A percentile compares a stretch with the other conserved stretches of the same genome.
These are phyloP conservation scores for Neodidymelliopsis sp. DNA, from an alignment of 2,329 filamentous ascomycete species.

Conservation along the genomic window DNA sequence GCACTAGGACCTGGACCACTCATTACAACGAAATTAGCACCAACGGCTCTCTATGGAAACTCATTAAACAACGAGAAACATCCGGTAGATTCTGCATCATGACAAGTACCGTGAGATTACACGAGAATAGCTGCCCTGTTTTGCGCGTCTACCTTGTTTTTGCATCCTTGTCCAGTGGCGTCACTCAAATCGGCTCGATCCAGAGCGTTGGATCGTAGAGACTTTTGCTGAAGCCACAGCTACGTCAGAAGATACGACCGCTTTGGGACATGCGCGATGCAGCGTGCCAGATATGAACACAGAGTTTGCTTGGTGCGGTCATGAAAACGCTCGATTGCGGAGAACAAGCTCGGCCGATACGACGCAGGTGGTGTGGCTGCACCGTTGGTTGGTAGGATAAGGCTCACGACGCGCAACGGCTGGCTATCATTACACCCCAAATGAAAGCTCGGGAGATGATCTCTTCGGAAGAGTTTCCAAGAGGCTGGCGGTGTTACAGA, in stretches of 20 bases:
- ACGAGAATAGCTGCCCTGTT: constrained; percentile 12
- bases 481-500: constrained; percentile 2
- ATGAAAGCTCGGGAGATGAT: constrained; percentile 8
- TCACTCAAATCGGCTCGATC: constrained; percentile 6
- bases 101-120: constrained; percentile 11
- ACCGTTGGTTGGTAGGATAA: constrained; percentile 13
- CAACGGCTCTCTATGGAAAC: background rate
- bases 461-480: constrained; percentile 13
- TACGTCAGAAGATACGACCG: constrained; percentile 10
- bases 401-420: constrained; percentile 14
- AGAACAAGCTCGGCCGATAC: constrained; percentile 3
- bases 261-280: constrained; percentile 9
- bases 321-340: constrained; percentile 10
- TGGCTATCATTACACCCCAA: constrained; percentile 14
- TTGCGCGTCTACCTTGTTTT: constrained; percentile 13
- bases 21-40: constrained; percentile 2
- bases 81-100: constrained; percentile 6
- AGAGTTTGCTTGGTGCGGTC: constrained; percentile 7
- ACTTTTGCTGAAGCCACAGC: constrained; percentile 4
- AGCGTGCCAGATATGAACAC: constrained; percentile 5
- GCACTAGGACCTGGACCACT: background rate
- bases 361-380: constrained; percentile 2
- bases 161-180: constrained; percentile 16
- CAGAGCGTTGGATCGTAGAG: constrained; percentile 2
- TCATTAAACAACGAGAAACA: background rate